Base-by-base conservation (phyloP, 2,329 filamentous ascomycete genomes). In the Aspergillus neotritici region DNA sequence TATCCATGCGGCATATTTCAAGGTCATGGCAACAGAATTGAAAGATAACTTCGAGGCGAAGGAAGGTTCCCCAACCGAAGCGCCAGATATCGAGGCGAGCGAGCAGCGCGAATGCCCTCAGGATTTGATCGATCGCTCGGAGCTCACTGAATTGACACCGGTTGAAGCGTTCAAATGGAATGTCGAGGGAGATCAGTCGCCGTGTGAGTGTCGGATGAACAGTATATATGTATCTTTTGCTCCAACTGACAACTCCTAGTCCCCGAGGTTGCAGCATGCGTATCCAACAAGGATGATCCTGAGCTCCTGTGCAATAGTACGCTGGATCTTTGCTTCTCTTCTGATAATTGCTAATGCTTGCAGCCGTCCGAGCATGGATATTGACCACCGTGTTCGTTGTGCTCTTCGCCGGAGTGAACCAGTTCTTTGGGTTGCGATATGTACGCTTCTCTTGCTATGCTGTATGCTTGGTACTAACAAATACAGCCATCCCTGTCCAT, bases 131-230 rank as follows among this genome's bases (percentile, higher is more conserved):
- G 6, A 9, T 25, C 6, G 6, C 21, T 25, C 21, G 6, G 21
- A 25, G 21, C 7, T 25, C 7, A 54, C 49, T 3, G 63, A 66
- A 46, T 46, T 66, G 2, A 63, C 60, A 1, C 61, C 63, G 2
- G 55, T 54, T 2, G 63, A 66, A 43, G 63, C 63, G 5, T 65
- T 66, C 41, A 60, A 58, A 33, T 66, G 63, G 62, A 63, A 58
- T 43, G 63, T 66, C 10, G 60, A 65, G 16, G 63, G 63, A 11
- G 63, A 66, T 30, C 58, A 66, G 47, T 66, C 63, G 13, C 63
- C 63, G 15, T 66, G 63, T 66, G 45, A 40, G 61, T 44, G 9
- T 12, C 7, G 7, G 31, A 15, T 33, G 5, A 39, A 4, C 25
- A 25, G 10, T 25, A 25, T 25, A 9, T 6, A 2, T 7, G 21